Evolutionary conservation across 2,329 filamentous ascomycete genomes (phyloP), one percentile per base, ranked within the genome.

Genomic region (Sporothrix protearum): DNA sequence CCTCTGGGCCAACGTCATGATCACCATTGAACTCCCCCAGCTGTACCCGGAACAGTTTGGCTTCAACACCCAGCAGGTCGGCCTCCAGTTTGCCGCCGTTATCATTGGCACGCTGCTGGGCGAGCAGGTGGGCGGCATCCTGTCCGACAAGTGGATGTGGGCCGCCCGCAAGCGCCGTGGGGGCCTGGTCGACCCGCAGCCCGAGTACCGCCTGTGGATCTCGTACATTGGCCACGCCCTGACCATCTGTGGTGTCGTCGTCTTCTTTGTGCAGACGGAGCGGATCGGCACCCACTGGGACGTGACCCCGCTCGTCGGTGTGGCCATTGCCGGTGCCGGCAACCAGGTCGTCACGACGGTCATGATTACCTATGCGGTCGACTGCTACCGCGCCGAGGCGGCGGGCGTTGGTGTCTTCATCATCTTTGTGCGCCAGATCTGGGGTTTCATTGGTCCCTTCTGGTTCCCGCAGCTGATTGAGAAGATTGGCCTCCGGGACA

Each of bases 271-370:
- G 0, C 83, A 85, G 72, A 61, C 49, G 0, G 53, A 71, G 7
- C 47, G 45, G 10, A 51, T 64, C 1, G 67, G 67, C 67, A 19
- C 22, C 30, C 36, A 16, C 30, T 89, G 85, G 84, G 86, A 88
- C 71, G 82, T 88, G 5, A 87, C 85, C 0, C 87, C 87, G 0
- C 79, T 87, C 16, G 76, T 89, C 19, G 87, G 87, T 4, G 82
- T 82, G 6, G 86, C 82, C 1, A 83, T 86, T 73, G 82, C 81
- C 0, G 84, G 83, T 0, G 84, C 82, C 5, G 87, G 88, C 0
- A 88, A 88, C 72, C 87, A 89, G 77, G 84, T 90, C 55, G 82
- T 89, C 19, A 89, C 87, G 0, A 89, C 88, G 0, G 84, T 89
- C 1, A 76, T 88, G 57, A 85, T 88, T 30, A 89, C 88, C 0